Base-by-base conservation (phyloP, 352 stramenopile genomes). In the Pythium aphanidermatum region DNA sequence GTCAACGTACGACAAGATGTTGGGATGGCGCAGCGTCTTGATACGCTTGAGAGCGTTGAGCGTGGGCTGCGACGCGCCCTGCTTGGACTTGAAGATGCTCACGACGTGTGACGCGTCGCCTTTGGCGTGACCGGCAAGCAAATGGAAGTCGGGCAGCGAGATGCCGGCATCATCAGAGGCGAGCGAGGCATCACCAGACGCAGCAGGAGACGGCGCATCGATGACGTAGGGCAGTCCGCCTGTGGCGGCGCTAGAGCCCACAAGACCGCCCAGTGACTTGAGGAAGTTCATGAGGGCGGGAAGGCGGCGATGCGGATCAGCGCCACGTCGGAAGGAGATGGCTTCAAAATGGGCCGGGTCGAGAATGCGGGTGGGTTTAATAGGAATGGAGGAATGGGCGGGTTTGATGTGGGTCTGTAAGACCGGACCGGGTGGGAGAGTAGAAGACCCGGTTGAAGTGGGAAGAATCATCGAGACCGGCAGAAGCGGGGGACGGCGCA, bases 21-120 rank as follows among this genome's bases (percentile, higher is more conserved):
- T 90, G 4, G 95, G 95, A 60, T 98, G 95, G 14, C 95, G 83
- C 33, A 98, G 66, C 33, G 92, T 97, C 63, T 97, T 97, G 38
- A 93, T 90, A 28, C 92, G 73, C 21, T 83, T 73, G 53, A 98
- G 86, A 30, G 95, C 91, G 35, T 96, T 95, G 55, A 96, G 92
- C 39, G 82, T 70, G 27, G 96, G 64, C 41, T 83, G 68, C 10
- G 58, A 54, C 11, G 71, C 63, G 17, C 83, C 63, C 58, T 96
- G 92, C 21, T 80, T 79, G 5, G 82, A 95, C 52, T 97, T 95
- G 65, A 98, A 98, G 54, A 98, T 88, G 28, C 85, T 95, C 25
- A 97, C 92, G 28, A 59, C 49, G 20, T 72, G 63, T 9, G 63
- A 59, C 14, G 74, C 66, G 46, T 96, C 88, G 9, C 76, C 71